phyloP scores from a whole-genome alignment of 768 basidiomycete genomes.

The Russula dissimulans region DNA sequence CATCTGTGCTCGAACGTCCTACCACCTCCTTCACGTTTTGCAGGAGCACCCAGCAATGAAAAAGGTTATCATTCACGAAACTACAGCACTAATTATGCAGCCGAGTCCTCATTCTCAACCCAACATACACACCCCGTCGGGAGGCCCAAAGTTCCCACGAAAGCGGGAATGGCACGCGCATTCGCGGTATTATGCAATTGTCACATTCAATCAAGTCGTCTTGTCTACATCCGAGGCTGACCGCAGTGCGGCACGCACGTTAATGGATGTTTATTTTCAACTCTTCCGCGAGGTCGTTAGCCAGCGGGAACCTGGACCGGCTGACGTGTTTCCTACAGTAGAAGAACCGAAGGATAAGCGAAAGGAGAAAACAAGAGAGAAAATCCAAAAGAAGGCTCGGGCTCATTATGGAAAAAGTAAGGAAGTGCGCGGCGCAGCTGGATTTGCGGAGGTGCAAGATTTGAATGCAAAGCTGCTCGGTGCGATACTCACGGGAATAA shows the following conservation, averaged over 20 bases:
- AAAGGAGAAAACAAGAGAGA: conserved; percentile 23
- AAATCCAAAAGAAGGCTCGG: conserved; percentile 19
- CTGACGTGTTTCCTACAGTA: conserved; percentile 31
- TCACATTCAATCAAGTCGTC: conserved; percentile 92
- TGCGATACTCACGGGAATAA: conserved; percentile 88
- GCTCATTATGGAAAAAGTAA: conserved; percentile 24
- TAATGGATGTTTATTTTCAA: conserved; percentile 91
- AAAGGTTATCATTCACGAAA: conserved; percentile 76
- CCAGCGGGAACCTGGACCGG: conserved; percentile 39
- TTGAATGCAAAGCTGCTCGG: conserved; percentile 75
- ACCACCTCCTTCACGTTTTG: conserved; percentile 80
- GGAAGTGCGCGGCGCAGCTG: conserved; percentile 48
- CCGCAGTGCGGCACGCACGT: conserved; percentile 59
- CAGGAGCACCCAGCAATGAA: conserved; percentile 95
- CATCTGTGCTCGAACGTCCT: conserved; percentile 82
- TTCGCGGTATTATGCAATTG: conserved; percentile 83
- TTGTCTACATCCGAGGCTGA: conserved; percentile 52
- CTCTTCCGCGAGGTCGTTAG: conserved; percentile 85
- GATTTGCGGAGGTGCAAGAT: conserved; percentile 70
- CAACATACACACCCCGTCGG: conserved; percentile 41
- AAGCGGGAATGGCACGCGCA: conserved; percentile 47
- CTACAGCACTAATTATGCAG: conserved; percentile 67
- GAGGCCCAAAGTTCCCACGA: conserved; percentile 22
- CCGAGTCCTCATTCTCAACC: conserved; percentile 31
- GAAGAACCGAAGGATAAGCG: conserved; percentile 27